Percentiles rank a stretch among this genome's conserved stretches.
These are phyloP conservation scores for Calycina marina DNA, from an alignment of 2,329 filamentous ascomycete species.

Conservation along the genomic window DNA sequence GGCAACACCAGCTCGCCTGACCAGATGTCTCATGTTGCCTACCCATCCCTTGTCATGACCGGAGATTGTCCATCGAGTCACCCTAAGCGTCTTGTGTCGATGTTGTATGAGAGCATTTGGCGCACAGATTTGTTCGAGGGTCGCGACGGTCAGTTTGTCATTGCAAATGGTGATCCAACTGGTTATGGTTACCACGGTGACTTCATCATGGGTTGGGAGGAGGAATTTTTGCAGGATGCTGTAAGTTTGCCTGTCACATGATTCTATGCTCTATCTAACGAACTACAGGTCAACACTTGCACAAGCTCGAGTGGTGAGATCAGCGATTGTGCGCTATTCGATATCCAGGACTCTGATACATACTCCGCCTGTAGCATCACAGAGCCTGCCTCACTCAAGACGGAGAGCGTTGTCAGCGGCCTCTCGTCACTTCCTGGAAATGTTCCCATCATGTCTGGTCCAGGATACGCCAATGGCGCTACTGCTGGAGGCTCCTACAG, in stretches of 20 bases:
- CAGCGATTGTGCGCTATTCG: slow-evolving; percentile 62
- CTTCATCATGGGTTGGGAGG: slow-evolving; percentile 68
- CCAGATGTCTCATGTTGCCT: slow-evolving; percentile 56
- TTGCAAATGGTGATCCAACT: slow-evolving; percentile 62
- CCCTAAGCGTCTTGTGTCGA: slow-evolving; percentile 51
- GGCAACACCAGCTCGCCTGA: slow-evolving; percentile 42
- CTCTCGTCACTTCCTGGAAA: slow-evolving; percentile 49
- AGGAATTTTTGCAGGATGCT: slow-evolving; percentile 53
- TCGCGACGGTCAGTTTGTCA: slow-evolving; percentile 52
- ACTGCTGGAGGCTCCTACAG: slow-evolving; percentile 1
- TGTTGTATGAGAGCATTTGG: slow-evolving; percentile 83
- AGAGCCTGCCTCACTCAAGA: slow-evolving; percentile 35
- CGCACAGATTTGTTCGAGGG: slow-evolving; percentile 51
- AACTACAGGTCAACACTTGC: slow-evolving; percentile 38
- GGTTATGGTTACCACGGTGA: slow-evolving; percentile 69
- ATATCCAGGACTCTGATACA: slow-evolving; percentile 42
- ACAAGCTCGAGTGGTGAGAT: slow-evolving; percentile 56
- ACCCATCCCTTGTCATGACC: slow-evolving; percentile 61
- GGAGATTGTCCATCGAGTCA: slow-evolving; percentile 61
- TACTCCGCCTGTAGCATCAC: slow-evolving; percentile 49
- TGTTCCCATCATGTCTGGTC: slow-evolving; percentile 31
- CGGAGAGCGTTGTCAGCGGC: slow-evolving; percentile 45
- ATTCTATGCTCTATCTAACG: not conserved
- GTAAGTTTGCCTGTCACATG: slow-evolving; percentile 24
- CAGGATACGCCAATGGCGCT: slow-evolving; percentile 23